phyloP scores from a whole-genome alignment of 1,284 basidiomycete species.

The Ustilago curta region DNA sequence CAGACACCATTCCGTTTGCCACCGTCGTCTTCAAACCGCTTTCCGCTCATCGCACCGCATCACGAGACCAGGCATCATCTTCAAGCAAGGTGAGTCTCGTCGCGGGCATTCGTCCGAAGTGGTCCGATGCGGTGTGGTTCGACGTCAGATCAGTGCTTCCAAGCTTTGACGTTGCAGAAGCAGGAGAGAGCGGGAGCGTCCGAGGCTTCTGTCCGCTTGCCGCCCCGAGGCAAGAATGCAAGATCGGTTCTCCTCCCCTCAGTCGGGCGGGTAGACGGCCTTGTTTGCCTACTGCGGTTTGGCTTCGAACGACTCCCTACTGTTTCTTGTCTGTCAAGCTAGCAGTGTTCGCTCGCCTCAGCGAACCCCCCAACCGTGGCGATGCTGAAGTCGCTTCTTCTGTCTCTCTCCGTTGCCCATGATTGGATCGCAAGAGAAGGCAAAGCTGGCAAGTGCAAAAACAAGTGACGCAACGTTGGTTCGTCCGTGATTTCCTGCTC shows the following conservation, averaged over 20 bases:
- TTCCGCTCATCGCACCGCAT: background rate
- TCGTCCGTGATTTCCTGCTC: conserved; percentile 4
- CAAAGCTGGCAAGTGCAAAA: background rate
- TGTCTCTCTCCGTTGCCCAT: background rate
- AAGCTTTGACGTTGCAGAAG: background rate
- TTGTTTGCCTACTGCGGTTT: background rate
- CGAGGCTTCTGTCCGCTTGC: conserved; percentile 10
- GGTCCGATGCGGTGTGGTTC: background rate
- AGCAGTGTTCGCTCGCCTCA: too few species aligned
- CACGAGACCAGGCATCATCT: background rate
- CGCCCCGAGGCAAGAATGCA: background rate
- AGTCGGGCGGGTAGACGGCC: background rate
- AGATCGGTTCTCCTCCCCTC: background rate
- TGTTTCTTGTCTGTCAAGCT: background rate
- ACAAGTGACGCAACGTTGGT: background rate
- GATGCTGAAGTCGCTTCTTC: background rate
- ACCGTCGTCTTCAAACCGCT: background rate
- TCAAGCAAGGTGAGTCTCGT: background rate
- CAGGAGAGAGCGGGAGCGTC: background rate
- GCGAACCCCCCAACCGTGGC: background rate
- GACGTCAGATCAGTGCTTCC: background rate
- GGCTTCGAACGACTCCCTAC: background rate
- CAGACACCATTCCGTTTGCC: background rate
- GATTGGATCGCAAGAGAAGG: background rate
- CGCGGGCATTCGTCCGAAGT: conserved; percentile 28